These are phyloP conservation scores for Phytophthora litchii DNA, from an alignment of 352 stramenopile species.

Conservation along the genomic window DNA sequence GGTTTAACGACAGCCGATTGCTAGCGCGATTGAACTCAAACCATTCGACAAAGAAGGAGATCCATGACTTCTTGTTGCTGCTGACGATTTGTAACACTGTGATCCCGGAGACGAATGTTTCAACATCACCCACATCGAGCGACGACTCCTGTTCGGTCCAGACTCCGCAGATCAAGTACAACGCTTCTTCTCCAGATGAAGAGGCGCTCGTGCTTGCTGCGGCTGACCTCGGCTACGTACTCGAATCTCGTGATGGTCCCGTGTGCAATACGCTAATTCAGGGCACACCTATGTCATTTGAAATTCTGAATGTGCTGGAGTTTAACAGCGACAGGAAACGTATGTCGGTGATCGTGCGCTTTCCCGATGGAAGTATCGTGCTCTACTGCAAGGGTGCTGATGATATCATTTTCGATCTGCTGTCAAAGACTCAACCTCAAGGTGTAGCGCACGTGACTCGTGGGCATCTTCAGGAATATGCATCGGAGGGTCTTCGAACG, in stretches of 20 bases:
- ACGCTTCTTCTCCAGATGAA: conserved; percentile 86
- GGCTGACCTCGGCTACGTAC: conserved; percentile 75
- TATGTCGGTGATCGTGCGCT: conserved; percentile 97
- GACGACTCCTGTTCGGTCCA: conserved; percentile 24
- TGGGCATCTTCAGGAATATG: conserved; percentile 85
- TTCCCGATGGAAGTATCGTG: conserved; percentile 69
- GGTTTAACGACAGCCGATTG: conserved; percentile 81
- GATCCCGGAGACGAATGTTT: conserved; percentile 65
- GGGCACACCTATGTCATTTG: conserved; percentile 78
- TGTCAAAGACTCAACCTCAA: conserved; percentile 71
- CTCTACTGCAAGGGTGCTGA: conserved; percentile 89
- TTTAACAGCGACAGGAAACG: conserved; percentile 99
- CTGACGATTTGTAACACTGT: conserved; percentile 90
- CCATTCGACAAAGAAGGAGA: conserved; percentile 85
- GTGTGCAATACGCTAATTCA: conserved; percentile 77
- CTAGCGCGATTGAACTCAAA: conserved; percentile 76
- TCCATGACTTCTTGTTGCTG: conserved; percentile 84
- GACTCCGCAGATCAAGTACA: conserved; percentile 69
- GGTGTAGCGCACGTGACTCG: conserved; percentile 81
- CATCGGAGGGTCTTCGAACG: conserved; percentile 76
- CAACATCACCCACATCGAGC: conserved; percentile 33
- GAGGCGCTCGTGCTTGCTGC: conserved; percentile 80
- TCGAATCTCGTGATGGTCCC: conserved; percentile 65
- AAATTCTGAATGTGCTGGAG: conserved; percentile 96
- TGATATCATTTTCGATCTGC: conserved; percentile 78